Conservation (phyloP, 1,139 yeast genomes). For the Yamadazyma dushanensis region DNA sequence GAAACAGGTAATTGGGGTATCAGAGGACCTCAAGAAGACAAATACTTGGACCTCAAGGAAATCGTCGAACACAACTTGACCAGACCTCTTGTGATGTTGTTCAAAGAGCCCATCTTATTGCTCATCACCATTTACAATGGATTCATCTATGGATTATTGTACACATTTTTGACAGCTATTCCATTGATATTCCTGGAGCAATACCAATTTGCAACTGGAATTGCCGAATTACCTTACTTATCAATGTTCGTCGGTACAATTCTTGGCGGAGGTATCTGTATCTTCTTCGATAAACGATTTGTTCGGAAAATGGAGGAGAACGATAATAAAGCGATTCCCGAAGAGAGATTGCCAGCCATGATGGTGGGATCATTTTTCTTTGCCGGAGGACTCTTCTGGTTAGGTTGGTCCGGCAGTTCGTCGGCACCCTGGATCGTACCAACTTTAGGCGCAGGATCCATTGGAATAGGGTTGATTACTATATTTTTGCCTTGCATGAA, state of each 20-base stretch:
- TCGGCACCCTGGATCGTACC: constrained; percentile 83
- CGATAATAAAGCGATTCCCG: constrained; percentile 67
- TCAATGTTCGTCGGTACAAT: constrained; percentile 60
- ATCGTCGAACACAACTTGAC: constrained; percentile 65
- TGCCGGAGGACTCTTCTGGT: constrained; percentile 78
- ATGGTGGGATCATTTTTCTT: constrained; percentile 64
- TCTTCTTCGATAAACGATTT: constrained; percentile 26
- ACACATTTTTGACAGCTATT: constrained; percentile 71
- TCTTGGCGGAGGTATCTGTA: constrained; percentile 48
- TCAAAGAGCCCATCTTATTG: constrained; percentile 69
- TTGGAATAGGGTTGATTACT: constrained; percentile 71
- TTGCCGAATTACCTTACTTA: constrained; percentile 59
- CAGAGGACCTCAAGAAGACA: constrained; percentile 78
- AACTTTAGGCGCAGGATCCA: constrained; percentile 63
- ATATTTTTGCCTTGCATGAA: constrained; percentile 75
- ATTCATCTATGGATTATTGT: constrained; percentile 78
- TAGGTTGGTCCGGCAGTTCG: constrained; percentile 80
- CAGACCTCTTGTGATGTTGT: constrained; percentile 67
- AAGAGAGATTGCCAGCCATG: constrained; percentile 73
- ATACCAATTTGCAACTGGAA: constrained; percentile 54
- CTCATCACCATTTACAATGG: constrained; percentile 71
- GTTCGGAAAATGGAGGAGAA: constrained; percentile 29
- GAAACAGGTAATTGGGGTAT: constrained; percentile 69
- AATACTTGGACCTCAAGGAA: constrained; percentile 57
- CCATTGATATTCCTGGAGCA: constrained; percentile 67